phyloP scores from a whole-genome alignment of 106 monocot species.

The Acorus calamus region DNA sequence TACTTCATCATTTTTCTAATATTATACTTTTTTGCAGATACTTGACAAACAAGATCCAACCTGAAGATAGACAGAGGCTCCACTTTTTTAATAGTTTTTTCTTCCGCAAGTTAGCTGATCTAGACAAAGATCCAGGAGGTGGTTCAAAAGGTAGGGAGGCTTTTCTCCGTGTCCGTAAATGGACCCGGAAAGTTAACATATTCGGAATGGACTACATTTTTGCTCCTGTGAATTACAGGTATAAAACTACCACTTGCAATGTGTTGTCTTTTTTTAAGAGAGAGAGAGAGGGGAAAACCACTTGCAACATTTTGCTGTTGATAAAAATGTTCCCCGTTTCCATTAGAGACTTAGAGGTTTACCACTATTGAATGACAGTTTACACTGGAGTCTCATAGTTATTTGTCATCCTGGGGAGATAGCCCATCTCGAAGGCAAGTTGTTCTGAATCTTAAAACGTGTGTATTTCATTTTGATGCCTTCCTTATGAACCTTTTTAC shows the following conservation, averaged over 20 bases:
- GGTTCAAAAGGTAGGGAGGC: slow-evolving; percentile 76
- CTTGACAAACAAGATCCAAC: slow-evolving; percentile 54
- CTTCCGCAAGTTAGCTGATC: slow-evolving; percentile 90
- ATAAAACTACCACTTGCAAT: slow-evolving; percentile 6
- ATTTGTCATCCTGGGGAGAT: slow-evolving; percentile 94
- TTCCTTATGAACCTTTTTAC: not conserved
- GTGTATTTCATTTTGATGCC: slow-evolving; percentile 1
- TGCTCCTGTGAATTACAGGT: slow-evolving; percentile 96
- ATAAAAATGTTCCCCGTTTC: too few species aligned
- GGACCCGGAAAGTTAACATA: slow-evolving; percentile 93
- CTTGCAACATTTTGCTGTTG: too few species aligned
- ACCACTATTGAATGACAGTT: slow-evolving; percentile 26
- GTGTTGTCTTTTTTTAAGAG: slow-evolving; percentile 3
- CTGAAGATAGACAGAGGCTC: slow-evolving; percentile 41
- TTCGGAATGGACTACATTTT: slow-evolving; percentile 92
- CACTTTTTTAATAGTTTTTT: slow-evolving; percentile 99
- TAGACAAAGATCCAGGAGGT: slow-evolving; percentile 72
- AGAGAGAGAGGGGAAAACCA: too few species aligned
- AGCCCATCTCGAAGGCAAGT: slow-evolving; percentile 35
- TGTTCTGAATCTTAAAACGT: not conserved
- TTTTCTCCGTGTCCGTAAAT: slow-evolving; percentile 90
- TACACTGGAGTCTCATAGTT: slow-evolving; percentile 95
- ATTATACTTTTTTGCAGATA: slow-evolving; percentile 41
- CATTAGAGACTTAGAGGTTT: too few species aligned
- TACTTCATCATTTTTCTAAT: not conserved